Evolutionary conservation across 768 basidiomycete species (phyloP).

Genomic region (Candolleomyces efflorescens): DNA sequence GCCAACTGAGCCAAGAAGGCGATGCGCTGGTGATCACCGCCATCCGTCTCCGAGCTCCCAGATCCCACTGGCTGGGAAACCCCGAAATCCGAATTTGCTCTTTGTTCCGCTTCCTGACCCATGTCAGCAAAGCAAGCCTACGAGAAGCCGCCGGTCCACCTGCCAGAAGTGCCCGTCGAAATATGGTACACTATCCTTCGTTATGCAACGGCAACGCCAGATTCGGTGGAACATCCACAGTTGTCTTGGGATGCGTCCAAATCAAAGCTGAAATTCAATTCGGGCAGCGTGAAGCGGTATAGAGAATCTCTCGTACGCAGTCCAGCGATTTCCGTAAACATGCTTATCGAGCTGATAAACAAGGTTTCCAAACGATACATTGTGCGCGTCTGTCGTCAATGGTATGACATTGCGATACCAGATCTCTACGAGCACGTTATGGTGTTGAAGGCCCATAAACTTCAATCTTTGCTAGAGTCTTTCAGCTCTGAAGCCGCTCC

Average conservation of each 20-base stretch:
- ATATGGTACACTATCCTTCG: constrained; percentile 3
- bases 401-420: constrained; percentile 17
- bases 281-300: neutral
- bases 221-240: neutral
- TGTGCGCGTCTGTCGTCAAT: constrained; percentile 22
- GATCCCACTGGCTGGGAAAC: no score
- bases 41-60: neutral
- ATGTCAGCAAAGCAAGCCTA: constrained; percentile 5
- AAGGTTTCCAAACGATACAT: constrained; percentile 22
- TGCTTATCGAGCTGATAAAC: neutral
- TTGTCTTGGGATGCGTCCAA: neutral
- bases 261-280: neutral
- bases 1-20: constrained; percentile 13
- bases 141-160: neutral
- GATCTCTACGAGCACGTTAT: constrained; percentile 22
- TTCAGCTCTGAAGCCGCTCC: neutral
- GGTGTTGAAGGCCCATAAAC: neutral
- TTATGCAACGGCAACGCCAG: neutral
- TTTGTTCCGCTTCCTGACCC: neutral
- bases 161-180: neutral
- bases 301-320: neutral
- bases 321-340: neutral
- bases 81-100: no score
- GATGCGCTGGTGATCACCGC: neutral
- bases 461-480: neutral